Percentiles rank a stretch among this genome's conserved stretches.
Evolutionary conservation across 345 rosid genomes (phyloP).

Genomic region (Pistacia integerrima): DNA sequence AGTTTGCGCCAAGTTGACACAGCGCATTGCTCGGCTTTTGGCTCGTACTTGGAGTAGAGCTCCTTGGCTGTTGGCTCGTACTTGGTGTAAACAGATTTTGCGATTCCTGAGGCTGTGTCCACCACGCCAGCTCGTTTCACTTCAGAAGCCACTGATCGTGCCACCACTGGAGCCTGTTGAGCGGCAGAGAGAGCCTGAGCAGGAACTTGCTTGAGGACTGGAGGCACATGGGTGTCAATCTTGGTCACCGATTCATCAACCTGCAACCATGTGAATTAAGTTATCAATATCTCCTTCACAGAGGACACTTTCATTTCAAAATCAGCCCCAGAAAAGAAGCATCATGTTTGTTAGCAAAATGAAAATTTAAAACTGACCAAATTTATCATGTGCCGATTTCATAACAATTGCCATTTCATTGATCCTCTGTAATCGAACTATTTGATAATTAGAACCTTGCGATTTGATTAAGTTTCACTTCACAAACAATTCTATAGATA

Average conservation of each 20-base stretch:
- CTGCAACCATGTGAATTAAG: conserved; percentile 34
- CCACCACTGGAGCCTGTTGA: conserved; percentile 69
- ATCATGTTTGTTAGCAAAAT: neutral
- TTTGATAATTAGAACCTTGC: neutral
- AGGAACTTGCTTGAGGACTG: conserved; percentile 72
- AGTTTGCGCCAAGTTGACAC: conserved; percentile 83
- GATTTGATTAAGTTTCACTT: neutral
- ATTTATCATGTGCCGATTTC: neutral
- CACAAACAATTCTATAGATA: neutral
- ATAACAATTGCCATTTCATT: neutral
- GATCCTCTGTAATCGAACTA: neutral
- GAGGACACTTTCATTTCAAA: neutral
- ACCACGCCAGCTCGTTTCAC: conserved; percentile 66
- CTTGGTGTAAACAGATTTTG: conserved; percentile 57
- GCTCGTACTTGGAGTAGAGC: conserved; percentile 73
- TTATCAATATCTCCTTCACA: neutral
- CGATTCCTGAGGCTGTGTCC: conserved; percentile 70
- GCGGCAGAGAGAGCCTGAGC: conserved; percentile 70
- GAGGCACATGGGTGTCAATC: conserved; percentile 70
- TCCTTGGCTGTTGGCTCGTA: conserved; percentile 75
- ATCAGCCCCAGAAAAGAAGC: neutral
- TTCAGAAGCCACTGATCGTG: conserved; percentile 62
- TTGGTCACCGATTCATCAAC: conserved; percentile 66
- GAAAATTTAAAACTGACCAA: neutral
- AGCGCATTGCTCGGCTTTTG: conserved; percentile 78